phyloP scores from a whole-genome alignment of 75 land plant genomes.

The Ceratopteris richardii region DNA sequence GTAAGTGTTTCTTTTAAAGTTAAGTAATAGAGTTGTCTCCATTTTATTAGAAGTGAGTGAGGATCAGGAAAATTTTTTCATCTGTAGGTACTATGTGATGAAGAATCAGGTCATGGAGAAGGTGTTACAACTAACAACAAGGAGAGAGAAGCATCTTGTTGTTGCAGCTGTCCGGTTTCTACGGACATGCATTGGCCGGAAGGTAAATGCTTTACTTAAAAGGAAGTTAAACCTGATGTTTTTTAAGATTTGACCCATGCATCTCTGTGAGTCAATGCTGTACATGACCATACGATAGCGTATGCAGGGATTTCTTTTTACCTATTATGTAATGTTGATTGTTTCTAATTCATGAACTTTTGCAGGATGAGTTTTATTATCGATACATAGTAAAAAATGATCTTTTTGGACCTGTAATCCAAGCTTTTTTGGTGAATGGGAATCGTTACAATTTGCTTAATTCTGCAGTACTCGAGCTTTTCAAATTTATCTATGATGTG shows the following conservation, averaged over 20 bases:
- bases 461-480: slow-evolving; percentile 79
- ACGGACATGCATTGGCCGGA: slow-evolving; percentile 70
- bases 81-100: slow-evolving; percentile 66
- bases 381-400: slow-evolving; percentile 71
- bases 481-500: slow-evolving; percentile 85
- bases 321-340: too few relatives aligned
- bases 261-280: too few relatives aligned
- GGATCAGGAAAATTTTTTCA: too few relatives aligned
- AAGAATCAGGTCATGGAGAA: slow-evolving; percentile 83
- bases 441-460: slow-evolving; percentile 90
- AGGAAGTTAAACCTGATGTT: too few relatives aligned
- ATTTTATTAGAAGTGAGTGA: too few relatives aligned
- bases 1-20: slow-evolving; percentile 28
- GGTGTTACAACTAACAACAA: slow-evolving; percentile 55
- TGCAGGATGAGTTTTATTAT: slow-evolving; percentile 84
- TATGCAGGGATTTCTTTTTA: too few relatives aligned
- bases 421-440: slow-evolving; percentile 81
- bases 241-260: too few relatives aligned
- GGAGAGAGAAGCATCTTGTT: slow-evolving; percentile 75
- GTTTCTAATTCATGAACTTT: background rate
- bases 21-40: too few relatives aligned
- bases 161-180: slow-evolving; percentile 90
- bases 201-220: slow-evolving; percentile 42
- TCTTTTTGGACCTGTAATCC: slow-evolving; percentile 69
- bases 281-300: too few relatives aligned